A percentile compares a stretch with the other conserved stretches of the same genome.
Evolutionary conservation across 2,329 filamentous ascomycete genomes (phyloP).

Genomic region (Penicillium sp.): DNA sequence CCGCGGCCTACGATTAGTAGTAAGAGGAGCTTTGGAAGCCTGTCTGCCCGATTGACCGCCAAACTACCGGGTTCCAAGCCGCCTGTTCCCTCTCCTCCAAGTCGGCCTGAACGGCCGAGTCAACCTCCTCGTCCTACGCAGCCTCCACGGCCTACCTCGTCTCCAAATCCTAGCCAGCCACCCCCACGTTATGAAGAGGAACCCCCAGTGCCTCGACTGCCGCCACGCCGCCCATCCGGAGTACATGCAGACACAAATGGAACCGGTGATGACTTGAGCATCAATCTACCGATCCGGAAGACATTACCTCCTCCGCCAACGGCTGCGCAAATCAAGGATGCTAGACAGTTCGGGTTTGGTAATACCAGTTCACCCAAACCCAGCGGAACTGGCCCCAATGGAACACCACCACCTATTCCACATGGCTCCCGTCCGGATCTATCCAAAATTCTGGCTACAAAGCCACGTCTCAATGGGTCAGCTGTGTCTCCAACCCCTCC

Average conservation of each 20-base stretch:
- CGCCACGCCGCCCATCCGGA: constrained; percentile 28
- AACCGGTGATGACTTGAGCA: constrained; percentile 14
- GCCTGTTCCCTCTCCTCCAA: not conserved
- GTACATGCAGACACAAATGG: constrained; percentile 17
- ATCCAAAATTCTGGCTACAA: constrained; percentile 55
- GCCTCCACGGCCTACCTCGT: constrained; percentile 13
- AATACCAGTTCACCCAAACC: constrained; percentile 35
- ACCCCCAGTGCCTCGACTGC: constrained; percentile 23
- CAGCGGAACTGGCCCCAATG: constrained; percentile 24
- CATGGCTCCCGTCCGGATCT: constrained; percentile 58
- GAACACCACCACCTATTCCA: constrained; percentile 53
- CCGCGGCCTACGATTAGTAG: constrained; percentile 25
- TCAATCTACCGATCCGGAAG: constrained; percentile 29
- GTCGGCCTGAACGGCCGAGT: not conserved
- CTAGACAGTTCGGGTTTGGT: constrained; percentile 50
- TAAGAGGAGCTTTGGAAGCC: constrained; percentile 17
- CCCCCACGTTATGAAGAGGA: constrained; percentile 6
- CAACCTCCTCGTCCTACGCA: constrained; percentile 9
- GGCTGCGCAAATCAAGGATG: constrained; percentile 33
- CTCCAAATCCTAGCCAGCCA: constrained; percentile 12
- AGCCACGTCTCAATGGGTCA: constrained; percentile 43
- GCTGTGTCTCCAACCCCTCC: constrained; percentile 15
- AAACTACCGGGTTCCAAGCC: constrained; percentile 9
- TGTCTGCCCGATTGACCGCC: constrained; percentile 16
- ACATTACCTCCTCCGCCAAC: constrained; percentile 36